Base-by-base conservation (phyloP, 2,329 filamentous ascomycete species). In the Arthrobotrys iridis region DNA sequence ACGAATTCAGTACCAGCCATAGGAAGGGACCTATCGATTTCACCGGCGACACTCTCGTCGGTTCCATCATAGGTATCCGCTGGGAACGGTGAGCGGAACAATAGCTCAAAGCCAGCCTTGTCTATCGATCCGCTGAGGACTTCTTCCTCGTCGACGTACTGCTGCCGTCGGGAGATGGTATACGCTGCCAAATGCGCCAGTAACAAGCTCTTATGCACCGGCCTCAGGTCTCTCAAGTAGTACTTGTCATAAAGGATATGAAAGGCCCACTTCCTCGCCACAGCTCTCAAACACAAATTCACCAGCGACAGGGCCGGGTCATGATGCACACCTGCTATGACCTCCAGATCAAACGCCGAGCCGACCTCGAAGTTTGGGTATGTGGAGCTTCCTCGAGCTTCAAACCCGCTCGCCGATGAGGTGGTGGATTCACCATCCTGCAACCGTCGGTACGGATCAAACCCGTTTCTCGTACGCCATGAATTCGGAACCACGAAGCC, bases 231-330 rank as follows among this genome's bases (percentile, higher is more conserved):
- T 28, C 67, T 62, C 41, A 80, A 37, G 43, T 78, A 80, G 46
- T 79, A 71, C 22, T 77, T 76, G 35, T 80, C 78, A 57, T 78
- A 80, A 11, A 70, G 57, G 6, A 76, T 18, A 52, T 78, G 76
- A 26, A 78, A 77, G 2, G 58, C 45, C 77, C 78, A 80, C 8
- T 78, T 75, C 30, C 68, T 59, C 2, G 78, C 77, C 1, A 80
- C 70, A 11, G 71, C 60, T 11, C 72, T 59, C n/a, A 80, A 57
- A 15, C 74, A 66, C 13, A 67, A 28, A 37, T 76, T 73, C 8
- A 75, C 68, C 11, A 80, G 63, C 10, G 70, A 65, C n/a, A 52
- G 37, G 0, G 50, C 33, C 1, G 30, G 45, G 15, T 55, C 64
- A 18, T 33, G 20, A 5, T 64, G 57, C 22, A 33, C 15, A 3